phyloP scores from a whole-genome alignment of 1,139 yeast species.

The Diutina mesorugosa region DNA sequence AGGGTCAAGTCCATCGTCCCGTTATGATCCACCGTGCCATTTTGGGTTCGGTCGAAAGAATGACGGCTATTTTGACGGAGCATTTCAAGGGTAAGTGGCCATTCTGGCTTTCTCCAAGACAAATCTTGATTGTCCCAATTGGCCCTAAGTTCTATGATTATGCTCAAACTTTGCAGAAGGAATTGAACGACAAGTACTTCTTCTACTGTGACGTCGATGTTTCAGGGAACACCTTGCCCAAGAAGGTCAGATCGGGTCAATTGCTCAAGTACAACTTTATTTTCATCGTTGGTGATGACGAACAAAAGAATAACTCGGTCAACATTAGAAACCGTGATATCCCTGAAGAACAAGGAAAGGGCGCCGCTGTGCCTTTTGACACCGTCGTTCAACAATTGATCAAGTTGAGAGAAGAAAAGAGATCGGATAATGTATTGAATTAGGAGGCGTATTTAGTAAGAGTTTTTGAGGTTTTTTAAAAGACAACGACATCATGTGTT shows the following conservation, averaged over 20 bases:
- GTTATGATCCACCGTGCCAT: slow-evolving; percentile 99
- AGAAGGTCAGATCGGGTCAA: slow-evolving; percentile 95
- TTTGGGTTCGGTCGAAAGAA: slow-evolving; percentile 94
- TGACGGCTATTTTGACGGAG: slow-evolving; percentile 94
- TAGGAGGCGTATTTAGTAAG: neutral
- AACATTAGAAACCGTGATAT: slow-evolving; percentile 24
- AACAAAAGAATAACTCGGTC: slow-evolving; percentile 14
- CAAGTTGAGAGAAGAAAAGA: slow-evolving; percentile 52
- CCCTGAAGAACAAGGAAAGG: slow-evolving; percentile 65
- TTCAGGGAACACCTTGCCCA: slow-evolving; percentile 87
- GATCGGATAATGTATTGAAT: slow-evolving; percentile 49
- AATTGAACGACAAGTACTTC: slow-evolving; percentile 44
- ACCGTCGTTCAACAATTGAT: slow-evolving; percentile 57
- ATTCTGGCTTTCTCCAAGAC: slow-evolving; percentile 98
- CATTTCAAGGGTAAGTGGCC: slow-evolving; percentile 99
- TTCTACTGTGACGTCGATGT: slow-evolving; percentile 88
- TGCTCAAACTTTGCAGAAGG: slow-evolving; percentile 66
- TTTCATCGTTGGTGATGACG: slow-evolving; percentile 93
- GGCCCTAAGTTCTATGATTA: slow-evolving; percentile 86
- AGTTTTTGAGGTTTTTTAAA: neutral
- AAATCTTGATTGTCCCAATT: slow-evolving; percentile 86
- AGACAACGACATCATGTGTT: too few relatives aligned
- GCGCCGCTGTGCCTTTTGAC: slow-evolving; percentile 62
- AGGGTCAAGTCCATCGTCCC: slow-evolving; percentile 45
- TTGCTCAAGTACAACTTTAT: slow-evolving; percentile 84